Conservation (phyloP, 441 rosid species). For the Populus hybrid region DNA sequence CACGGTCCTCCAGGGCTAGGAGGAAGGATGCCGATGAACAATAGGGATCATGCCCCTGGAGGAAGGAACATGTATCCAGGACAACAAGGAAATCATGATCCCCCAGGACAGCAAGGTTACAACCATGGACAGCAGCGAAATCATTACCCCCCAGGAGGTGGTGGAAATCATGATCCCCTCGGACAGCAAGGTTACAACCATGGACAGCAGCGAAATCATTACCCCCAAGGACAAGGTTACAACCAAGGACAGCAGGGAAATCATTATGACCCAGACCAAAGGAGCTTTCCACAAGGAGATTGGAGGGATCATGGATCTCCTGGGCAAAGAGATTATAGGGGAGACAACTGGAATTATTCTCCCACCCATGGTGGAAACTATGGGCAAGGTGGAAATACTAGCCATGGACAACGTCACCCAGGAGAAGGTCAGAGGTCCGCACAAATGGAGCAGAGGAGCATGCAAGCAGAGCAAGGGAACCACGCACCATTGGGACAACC, state of each 20-base stretch:
- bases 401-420: constrained; percentile 29
- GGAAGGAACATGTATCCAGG: too few relatives aligned
- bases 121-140: too few relatives aligned
- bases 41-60: too few relatives aligned
- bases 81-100: constrained; percentile 27
- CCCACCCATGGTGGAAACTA: constrained; percentile 24
- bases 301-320: constrained; percentile 22
- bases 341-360: constrained; percentile 35
- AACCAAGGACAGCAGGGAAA: background rate
- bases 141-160: background rate
- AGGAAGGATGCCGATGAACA: too few relatives aligned
- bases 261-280: constrained; percentile 20
- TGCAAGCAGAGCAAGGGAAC: constrained; percentile 41
- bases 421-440: constrained; percentile 33
- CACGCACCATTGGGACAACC: constrained; percentile 37
- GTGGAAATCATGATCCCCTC: too few relatives aligned
- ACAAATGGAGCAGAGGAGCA: constrained; percentile 36
- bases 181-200: too few relatives aligned
- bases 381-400: constrained; percentile 20
- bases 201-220: too few relatives aligned
- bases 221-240: background rate
- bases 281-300: constrained; percentile 24
- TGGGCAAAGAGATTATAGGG: constrained; percentile 31
- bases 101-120: background rate
- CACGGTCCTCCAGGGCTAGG: too few relatives aligned